Base-by-base conservation (phyloP, 192 early-diverging fungal species). In the Coemansia sp. region DNA sequence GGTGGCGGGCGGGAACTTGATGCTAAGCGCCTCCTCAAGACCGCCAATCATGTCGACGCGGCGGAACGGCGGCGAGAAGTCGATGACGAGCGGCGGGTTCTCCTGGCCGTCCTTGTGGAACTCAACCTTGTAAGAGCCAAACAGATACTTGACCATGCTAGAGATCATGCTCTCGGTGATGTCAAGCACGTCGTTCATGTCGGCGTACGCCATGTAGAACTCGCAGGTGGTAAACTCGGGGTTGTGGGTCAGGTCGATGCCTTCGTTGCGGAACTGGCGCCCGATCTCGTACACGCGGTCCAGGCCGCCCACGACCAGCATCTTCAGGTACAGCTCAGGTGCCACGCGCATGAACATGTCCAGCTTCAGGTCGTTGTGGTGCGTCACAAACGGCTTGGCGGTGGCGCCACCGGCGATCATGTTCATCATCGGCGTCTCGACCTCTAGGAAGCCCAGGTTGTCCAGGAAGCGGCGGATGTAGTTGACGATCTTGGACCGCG, bases 361-460 rank as follows among this genome's bases (percentile, higher is more conserved):
- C 56, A 96, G 85, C 84, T 98, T 97, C 52, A 99, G 87, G 70
- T 99, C 96, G 81, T 99, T 99, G 88, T 99, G 97, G 77, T 98
- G 96, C 31, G 97, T 99, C 63, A 96, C 80, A 77, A 99, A 99
- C 22, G 97, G 97, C 85, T 95, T 97, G 65, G 97, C 97, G n/a
- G 96, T 96, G 50, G 97, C 96, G 58, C 97, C 96, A 71, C 91
- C 91, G 14, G 92, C 91, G 84, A 97, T 94, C 91, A 92, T 91
- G 87, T 96, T 96, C 95, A 99, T 98, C 95, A 98, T 98, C 33
- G 97, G 97, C n/a, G 97, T 99, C 75, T 99, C 97, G 50, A 99
- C 97, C 83, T 99, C 97, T 54, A 99, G 84, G 84, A 99, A 99
- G 38, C 91, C 93, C 34, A 88, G 87, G 65, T 92, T 86, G 75